These are phyloP conservation scores for Silene uniflora DNA, from an alignment of 148 eudicot species.

Conservation along the genomic window DNA sequence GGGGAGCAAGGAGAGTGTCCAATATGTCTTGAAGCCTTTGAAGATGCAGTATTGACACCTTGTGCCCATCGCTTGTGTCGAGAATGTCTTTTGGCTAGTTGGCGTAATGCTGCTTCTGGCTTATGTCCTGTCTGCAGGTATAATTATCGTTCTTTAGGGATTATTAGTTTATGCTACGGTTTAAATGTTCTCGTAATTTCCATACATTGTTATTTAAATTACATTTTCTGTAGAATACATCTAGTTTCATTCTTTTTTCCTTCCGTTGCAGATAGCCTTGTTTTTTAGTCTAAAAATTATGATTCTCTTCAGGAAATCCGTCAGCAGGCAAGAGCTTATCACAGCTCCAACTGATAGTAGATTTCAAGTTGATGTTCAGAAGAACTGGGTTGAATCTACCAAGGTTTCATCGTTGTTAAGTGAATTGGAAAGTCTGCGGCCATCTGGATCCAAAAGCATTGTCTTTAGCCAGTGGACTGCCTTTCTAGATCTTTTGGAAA, in stretches of 20 bases:
- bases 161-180: background rate
- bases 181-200: background rate
- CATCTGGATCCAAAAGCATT: conserved; percentile 80
- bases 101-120: conserved; percentile 80
- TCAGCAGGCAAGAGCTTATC: conserved; percentile 78
- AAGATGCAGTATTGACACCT: conserved; percentile 96
- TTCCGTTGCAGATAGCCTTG: background rate
- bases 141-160: conserved; percentile 5
- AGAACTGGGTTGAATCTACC: conserved; percentile 93
- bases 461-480: conserved; percentile 99
- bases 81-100: conserved; percentile 93
- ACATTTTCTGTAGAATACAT: too few species aligned
- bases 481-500: conserved; percentile 85
- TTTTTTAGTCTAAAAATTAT: conserved; percentile 6
- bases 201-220: background rate
- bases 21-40: conserved; percentile 97
- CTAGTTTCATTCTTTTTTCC: background rate
- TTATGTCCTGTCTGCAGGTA: conserved; percentile 99
- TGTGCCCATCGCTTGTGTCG: conserved; percentile 97
- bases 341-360: conserved; percentile 93
- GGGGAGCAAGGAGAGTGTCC: conserved; percentile 99
- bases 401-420: conserved; percentile 69
- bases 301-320: conserved; percentile 48
- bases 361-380: conserved; percentile 72
- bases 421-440: conserved; percentile 66